These are phyloP conservation scores for Acanthamoeba triangularis DNA, from an alignment of 208 protist genomes.

Conservation along the genomic window DNA sequence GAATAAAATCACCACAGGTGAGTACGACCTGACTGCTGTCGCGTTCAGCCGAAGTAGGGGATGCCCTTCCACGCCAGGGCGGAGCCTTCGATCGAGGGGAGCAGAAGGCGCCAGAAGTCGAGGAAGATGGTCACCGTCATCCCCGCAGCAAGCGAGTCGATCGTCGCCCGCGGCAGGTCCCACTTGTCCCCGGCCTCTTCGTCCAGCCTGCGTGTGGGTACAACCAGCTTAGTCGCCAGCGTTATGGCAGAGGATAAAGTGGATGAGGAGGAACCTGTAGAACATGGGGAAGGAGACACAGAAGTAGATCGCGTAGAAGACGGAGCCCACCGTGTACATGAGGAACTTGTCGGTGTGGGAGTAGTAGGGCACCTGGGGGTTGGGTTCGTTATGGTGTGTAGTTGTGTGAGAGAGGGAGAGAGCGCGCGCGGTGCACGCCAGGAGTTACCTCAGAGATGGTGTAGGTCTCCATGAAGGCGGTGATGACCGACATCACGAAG, in stretches of 20 bases:
- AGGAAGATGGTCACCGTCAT: conserved; percentile 88
- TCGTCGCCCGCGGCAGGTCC: conserved; percentile 53
- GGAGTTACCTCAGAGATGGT: conserved; percentile 80
- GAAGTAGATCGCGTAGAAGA: conserved; percentile 90
- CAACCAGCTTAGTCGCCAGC: neutral
- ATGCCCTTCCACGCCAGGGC: conserved; percentile 59
- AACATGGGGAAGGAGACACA: conserved; percentile 90
- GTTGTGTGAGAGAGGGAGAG: neutral
- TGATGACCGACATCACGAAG: conserved; percentile 83
- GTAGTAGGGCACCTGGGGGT: conserved; percentile 86
- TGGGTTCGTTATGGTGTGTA: neutral
- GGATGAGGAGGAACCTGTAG: conserved; percentile 56
- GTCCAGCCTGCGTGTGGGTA: conserved; percentile 65
- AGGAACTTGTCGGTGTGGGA: conserved; percentile 79
- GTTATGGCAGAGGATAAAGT: neutral
- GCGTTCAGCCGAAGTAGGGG: conserved; percentile 27
- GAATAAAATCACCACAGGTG: no score
- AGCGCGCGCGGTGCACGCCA: neutral
- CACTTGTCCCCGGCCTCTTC: conserved; percentile 87
- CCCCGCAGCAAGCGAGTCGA: conserved; percentile 82
- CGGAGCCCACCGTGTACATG: conserved; percentile 88
- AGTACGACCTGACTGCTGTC: no score
- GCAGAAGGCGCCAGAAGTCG: conserved; percentile 87
- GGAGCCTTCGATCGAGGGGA: conserved; percentile 79
- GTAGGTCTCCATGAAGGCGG: conserved; percentile 90